Conservation (phyloP, 257 asterid species). For the Mitragyna speciosa region DNA sequence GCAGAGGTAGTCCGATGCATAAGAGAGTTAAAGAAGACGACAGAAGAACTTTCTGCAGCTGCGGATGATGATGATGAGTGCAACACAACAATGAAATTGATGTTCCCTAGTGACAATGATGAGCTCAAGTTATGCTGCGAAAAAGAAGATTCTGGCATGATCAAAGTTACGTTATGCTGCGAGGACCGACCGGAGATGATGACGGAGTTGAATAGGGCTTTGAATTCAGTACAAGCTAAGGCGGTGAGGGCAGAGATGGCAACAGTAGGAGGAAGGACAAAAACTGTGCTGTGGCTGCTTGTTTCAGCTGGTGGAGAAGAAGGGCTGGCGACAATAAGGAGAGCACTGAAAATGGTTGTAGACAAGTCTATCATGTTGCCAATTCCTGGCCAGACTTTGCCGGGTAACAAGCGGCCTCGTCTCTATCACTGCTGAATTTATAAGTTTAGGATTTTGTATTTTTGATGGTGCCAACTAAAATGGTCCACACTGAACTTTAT, state of each 20-base stretch:
- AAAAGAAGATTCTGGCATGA: slow-evolving; percentile 34
- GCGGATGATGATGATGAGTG: slow-evolving; percentile 1
- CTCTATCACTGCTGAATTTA: slow-evolving; percentile 43
- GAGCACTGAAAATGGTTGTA: slow-evolving; percentile 63
- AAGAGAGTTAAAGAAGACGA: slow-evolving; percentile 58
- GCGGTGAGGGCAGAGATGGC: slow-evolving; percentile 76
- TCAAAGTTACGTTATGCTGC: slow-evolving; percentile 67
- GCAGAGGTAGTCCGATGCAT: slow-evolving; percentile 83
- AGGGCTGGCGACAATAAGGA: slow-evolving; percentile 46
- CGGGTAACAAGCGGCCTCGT: slow-evolving; percentile 73
- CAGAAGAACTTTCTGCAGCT: slow-evolving; percentile 33
- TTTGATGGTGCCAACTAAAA: neutral
- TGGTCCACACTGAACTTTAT: slow-evolving; percentile 6
- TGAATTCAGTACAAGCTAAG: slow-evolving; percentile 55
- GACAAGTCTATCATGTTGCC: slow-evolving; percentile 59
- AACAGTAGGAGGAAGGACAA: slow-evolving; percentile 78
- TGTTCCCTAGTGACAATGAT: slow-evolving; percentile 64
- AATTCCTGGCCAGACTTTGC: slow-evolving; percentile 54
- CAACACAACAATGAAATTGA: slow-evolving; percentile 11
- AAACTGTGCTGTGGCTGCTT: slow-evolving; percentile 54
- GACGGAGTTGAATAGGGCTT: slow-evolving; percentile 56
- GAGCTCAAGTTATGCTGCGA: slow-evolving; percentile 51
- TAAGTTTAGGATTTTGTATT: slow-evolving; percentile 7
- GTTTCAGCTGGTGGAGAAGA: slow-evolving; percentile 29
- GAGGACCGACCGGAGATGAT: slow-evolving; percentile 79